Evolutionary conservation across 768 basidiomycete genomes (phyloP).

Genomic region (Rossbeevera mucosa): DNA sequence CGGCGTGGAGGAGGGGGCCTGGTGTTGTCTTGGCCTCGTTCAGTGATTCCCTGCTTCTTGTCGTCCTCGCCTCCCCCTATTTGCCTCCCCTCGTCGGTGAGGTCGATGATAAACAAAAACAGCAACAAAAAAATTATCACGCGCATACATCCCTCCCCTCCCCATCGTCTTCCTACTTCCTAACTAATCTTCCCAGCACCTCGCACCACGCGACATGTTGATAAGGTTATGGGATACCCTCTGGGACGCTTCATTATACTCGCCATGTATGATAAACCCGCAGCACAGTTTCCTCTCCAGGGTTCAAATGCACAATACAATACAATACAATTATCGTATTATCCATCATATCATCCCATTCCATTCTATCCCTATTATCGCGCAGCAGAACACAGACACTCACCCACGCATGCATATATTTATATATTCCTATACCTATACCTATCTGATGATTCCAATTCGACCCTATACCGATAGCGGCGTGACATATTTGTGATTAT

Average conservation of each 20-base stretch:
- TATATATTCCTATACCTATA: neutral
- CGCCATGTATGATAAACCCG: neutral
- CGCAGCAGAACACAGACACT: neutral
- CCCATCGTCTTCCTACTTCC: neutral
- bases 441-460: neutral
- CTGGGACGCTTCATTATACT: neutral
- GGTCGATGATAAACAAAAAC: conserved; percentile 1
- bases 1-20: conserved; percentile 1
- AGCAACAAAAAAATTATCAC: neutral
- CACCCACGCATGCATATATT: neutral
- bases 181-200: conserved; percentile 1
- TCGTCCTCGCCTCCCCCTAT: neutral
- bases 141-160: neutral
- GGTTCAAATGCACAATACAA: neutral
- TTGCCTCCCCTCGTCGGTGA: neutral
- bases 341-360: neutral
- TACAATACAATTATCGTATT: neutral
- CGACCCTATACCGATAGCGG: neutral
- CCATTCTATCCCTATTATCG: neutral
- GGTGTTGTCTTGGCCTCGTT: neutral
- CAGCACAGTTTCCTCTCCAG: neutral
- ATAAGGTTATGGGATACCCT: conserved; percentile 20
- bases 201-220: conserved; percentile 12
- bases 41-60: neutral
- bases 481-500: neutral